Percentiles rank a stretch among this genome's conserved stretches.
Conservation (phyloP, 2,329 filamentous ascomycete species). For the Graphilbum sp. region DNA sequence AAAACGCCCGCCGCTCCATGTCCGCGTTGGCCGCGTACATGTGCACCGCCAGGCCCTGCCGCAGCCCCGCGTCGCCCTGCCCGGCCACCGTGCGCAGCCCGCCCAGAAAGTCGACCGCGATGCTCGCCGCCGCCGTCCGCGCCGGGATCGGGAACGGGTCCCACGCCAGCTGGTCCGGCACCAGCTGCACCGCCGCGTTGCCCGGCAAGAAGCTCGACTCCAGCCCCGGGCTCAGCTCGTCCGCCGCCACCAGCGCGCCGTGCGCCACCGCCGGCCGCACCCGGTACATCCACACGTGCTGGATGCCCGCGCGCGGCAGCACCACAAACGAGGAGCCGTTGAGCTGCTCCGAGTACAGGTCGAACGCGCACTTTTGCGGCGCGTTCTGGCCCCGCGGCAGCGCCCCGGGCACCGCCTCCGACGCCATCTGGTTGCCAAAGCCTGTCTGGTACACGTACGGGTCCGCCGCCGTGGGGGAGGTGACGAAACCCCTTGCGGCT, state of each 20-base stretch:
- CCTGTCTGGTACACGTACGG: slow-evolving; percentile 38
- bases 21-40: slow-evolving; percentile 28
- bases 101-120: slow-evolving; percentile 28
- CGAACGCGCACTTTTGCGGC: slow-evolving; percentile 25
- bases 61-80: slow-evolving; percentile 30
- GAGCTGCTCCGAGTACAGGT: slow-evolving; percentile 29
- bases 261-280: slow-evolving; percentile 18
- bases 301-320: slow-evolving; percentile 14
- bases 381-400: slow-evolving; percentile 26
- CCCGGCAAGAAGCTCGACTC: slow-evolving; percentile 27
- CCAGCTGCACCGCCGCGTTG: slow-evolving; percentile 27
- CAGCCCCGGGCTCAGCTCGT: slow-evolving; percentile 11
- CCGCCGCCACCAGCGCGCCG: slow-evolving; percentile 3
- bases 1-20: slow-evolving; percentile 31
- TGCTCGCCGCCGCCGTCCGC: too few species aligned
- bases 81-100: slow-evolving; percentile 32
- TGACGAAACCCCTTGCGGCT: slow-evolving; percentile 1
- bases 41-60: slow-evolving; percentile 31
- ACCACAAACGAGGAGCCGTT: slow-evolving; percentile 23
- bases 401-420: slow-evolving; percentile 27
- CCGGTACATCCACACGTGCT: slow-evolving; percentile 20
- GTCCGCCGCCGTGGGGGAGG: slow-evolving; percentile 11
- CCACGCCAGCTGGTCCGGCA: slow-evolving; percentile 21
- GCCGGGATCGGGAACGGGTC: slow-evolving; percentile 21
- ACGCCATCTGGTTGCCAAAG: slow-evolving; percentile 34